Conservation (phyloP, 768 basidiomycete genomes). For the Suillus cothurnatus region DNA sequence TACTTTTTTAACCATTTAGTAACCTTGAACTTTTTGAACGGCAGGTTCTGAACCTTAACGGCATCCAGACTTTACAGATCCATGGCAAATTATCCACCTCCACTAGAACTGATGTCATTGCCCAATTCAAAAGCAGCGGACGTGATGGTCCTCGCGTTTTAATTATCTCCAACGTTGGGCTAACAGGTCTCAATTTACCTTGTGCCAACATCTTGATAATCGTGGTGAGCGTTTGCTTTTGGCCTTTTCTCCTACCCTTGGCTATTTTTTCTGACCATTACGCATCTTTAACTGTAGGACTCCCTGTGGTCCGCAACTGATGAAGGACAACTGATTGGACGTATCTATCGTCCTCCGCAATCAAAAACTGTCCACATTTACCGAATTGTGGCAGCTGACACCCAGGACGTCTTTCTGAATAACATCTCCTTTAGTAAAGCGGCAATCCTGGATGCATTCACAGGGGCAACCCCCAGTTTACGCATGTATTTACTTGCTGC, state of each 20-base stretch:
- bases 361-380: background rate
- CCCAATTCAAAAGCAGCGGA: background rate
- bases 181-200: background rate
- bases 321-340: background rate
- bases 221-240: background rate
- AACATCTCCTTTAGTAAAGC: background rate
- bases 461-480: background rate
- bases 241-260: background rate
- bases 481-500: background rate
- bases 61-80: background rate
- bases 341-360: background rate
- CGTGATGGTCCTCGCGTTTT: background rate
- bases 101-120: background rate
- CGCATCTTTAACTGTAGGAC: background rate
- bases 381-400: background rate
- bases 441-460: background rate
- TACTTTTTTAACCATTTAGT: background rate
- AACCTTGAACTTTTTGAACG: background rate
- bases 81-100: background rate
- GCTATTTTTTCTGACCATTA: background rate
- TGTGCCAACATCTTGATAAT: background rate
- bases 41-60: background rate
- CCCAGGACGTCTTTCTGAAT: background rate
- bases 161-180: background rate
- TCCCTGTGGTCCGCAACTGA: background rate